Evolutionary conservation across 2,329 filamentous ascomycete genomes (phyloP), one percentile per base, ranked within the genome.

Genomic region (Emergomyces pasteurianus): DNA sequence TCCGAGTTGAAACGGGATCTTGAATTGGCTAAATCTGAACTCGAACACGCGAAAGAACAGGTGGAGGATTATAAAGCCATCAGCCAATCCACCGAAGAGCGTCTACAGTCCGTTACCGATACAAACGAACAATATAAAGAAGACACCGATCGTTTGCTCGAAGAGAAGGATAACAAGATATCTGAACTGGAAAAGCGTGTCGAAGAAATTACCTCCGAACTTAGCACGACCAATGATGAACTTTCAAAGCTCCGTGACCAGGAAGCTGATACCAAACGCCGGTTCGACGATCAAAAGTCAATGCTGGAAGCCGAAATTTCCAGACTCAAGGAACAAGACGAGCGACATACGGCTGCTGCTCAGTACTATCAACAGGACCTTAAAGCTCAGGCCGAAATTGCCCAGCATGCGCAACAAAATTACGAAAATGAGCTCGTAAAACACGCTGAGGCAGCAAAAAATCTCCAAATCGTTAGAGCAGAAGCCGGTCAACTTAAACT

Each of bases 341-440:
- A 91, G 65, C 84, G 88, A 59, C 87, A 92, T 71, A 81, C 85
- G 63, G 88, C 90, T 63, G 87, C 91, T 57, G 86, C 90, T 38
- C 86, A 89, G 65, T 90, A 88, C 70, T 89, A 96, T 70, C 90
- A 95, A 71, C 88, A 95, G 68, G 92, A 97, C 68, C 83, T 97
- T 49, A 92, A 94, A 63, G 87, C 90, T 0, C 94, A 99, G 73
- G 92, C 92, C 34, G 89, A 95, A 52, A 97, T 99, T 69, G 91
- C 94, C 2, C 86, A 90, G 59, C 89, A 90, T 72, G 91, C 94
- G 3, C 94, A 99, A 72, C 88, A 95, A 70, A 92, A 94, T 67
- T 99, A 99, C 71, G 95, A 99, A 73, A 86, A 86, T 64, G 94
- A 99, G 73, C 81, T 99, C 12, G 83, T 96, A 68, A 96, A 94